These are phyloP conservation scores for Populus trichocarpa DNA, from an alignment of 441 rosid species.

Conservation along the genomic window DNA sequence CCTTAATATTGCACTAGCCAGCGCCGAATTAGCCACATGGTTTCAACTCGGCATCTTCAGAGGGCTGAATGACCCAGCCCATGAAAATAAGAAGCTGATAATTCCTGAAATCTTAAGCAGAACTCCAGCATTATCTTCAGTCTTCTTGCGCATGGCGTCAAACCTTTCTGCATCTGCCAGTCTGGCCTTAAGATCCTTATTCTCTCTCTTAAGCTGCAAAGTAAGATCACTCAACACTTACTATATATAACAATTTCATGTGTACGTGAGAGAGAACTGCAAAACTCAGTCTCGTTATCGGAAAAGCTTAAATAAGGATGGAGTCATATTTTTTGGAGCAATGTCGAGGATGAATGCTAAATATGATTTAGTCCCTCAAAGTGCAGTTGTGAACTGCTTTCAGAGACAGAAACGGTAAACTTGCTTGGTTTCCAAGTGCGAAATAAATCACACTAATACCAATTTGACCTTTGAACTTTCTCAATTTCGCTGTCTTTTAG, in stretches of 20 bases:
- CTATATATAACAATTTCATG: no score
- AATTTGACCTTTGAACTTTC: neutral
- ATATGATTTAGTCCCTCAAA: neutral
- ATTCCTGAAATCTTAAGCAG: conserved; percentile 32
- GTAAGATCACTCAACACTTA: neutral
- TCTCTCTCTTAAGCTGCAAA: conserved; percentile 52
- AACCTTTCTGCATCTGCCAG: conserved; percentile 26
- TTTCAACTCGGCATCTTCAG: conserved; percentile 13
- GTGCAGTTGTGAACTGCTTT: neutral
- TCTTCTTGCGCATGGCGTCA: conserved; percentile 11
- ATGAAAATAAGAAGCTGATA: conserved; percentile 25
- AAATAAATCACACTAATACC: neutral
- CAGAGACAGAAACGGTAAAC: neutral
- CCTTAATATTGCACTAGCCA: neutral
- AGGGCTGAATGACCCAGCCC: conserved; percentile 20
- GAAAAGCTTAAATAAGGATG: no score
- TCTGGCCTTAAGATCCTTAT: conserved; percentile 40
- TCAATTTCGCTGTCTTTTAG: neutral
- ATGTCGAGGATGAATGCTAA: no score
- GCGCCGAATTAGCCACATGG: neutral
- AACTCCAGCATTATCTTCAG: conserved; percentile 10
- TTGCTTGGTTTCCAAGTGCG: neutral
- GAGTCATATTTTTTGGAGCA: neutral
- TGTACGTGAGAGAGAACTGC: no score
- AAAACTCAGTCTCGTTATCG: no score